Evolutionary conservation across 305 asterid species (phyloP).

Genomic region (Striga hermonthica): DNA sequence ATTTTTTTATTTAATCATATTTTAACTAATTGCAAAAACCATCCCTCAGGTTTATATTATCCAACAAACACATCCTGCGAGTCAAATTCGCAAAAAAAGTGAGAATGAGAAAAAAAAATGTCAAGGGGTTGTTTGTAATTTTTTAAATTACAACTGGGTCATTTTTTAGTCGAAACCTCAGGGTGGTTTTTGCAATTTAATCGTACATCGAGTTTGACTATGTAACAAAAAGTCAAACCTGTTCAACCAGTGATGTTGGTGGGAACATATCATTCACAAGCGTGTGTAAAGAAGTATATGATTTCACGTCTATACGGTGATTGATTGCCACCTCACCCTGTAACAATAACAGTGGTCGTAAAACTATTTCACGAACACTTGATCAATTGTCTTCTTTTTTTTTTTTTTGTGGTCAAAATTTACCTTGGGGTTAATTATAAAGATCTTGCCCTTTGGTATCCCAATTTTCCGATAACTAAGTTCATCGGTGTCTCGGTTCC

Average conservation of each 20-base stretch:
- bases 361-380: not conserved
- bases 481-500: conserved; percentile 96
- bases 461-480: conserved; percentile 96
- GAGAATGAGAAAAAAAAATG: not conserved
- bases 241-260: conserved; percentile 84
- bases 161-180: not conserved
- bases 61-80: too few relatives aligned
- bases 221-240: conserved; percentile 47
- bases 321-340: conserved; percentile 99
- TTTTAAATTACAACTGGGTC: not conserved
- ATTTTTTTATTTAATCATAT: not conserved
- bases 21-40: not conserved
- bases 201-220: not conserved
- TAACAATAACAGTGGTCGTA: not conserved
- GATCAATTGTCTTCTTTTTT: not conserved
- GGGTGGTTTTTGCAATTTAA: conserved; percentile 1
- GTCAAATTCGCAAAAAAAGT: not conserved
- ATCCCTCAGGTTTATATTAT: not conserved
- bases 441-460: conserved; percentile 96
- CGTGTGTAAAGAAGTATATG: conserved; percentile 92
- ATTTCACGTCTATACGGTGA: conserved; percentile 75
- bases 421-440: conserved; percentile 97
- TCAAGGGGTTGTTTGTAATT: not conserved
- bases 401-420: conserved; percentile 2
- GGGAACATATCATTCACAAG: conserved; percentile 97